Base-by-base conservation (phyloP, 2,329 filamentous ascomycete genomes). In the Lizonia empirigonia region DNA sequence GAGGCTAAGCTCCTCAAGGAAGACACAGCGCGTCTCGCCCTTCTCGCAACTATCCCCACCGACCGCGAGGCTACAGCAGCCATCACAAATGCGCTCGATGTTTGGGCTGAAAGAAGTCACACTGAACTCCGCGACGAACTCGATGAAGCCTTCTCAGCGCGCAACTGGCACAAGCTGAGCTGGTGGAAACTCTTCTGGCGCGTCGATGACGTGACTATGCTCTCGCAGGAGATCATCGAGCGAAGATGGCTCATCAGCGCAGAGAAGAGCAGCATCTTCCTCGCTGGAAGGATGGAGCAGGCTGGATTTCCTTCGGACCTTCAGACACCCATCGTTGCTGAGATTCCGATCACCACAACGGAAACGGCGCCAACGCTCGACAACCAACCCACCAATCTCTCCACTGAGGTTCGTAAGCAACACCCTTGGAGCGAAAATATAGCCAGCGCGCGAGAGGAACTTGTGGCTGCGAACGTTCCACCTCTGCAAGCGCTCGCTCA, bases 121-220 rank as follows among this genome's bases (percentile, higher is more conserved):
- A 82, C 85, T 1, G 93, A 97, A 72, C 81, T 97, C 7, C 89
- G 91, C 56, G 82, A 88, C 41, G 83, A 91, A 61, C 83, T 97
- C 2, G 88, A 93, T 58, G 76, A 84, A 35, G 91, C 90, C 0
- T 93, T 97, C 62, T 78, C 82, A 0, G 85, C 89, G n/a, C 80
- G 77, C 15, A 80, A 85, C 30, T 97, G 93, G 93, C 83, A 85
- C 20, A 87, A 89, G 56, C 78, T 96, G 4, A 82, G 86, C 13
- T 97, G 93, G 92, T 97, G 91, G 88, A 96, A 96, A 71, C 81
- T 97, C 0, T 91, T 96, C 69, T 96, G 91, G 91, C 85, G 91
- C 16, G 91, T 94, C 19, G 93, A 97, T 68, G 93, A 97, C 64
- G 90, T 97, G 9, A 85, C 85, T 2, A 88, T 93, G 81, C 85